Evolutionary conservation across 345 rosid genomes (phyloP).

Genomic region (Ceriops tagal): DNA sequence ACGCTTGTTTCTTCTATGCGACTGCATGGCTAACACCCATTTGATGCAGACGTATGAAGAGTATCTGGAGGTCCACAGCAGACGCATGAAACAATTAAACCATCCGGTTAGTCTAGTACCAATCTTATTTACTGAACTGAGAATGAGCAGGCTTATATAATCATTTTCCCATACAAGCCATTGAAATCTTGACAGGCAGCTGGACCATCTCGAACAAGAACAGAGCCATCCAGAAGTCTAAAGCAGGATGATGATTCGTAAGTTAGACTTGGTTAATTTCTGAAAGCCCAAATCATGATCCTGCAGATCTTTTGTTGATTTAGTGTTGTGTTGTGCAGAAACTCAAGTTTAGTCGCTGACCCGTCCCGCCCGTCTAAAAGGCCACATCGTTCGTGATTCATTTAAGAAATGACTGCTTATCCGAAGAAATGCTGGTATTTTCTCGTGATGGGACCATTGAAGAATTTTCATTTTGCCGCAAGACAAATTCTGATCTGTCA

Average conservation of each 20-base stretch:
- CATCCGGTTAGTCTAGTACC: slow-evolving; percentile 55
- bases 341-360: slow-evolving; percentile 25
- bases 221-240: slow-evolving; percentile 49
- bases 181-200: slow-evolving; percentile 41
- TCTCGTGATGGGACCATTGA: background rate
- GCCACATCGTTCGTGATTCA: slow-evolving; percentile 15
- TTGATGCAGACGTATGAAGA: slow-evolving; percentile 90
- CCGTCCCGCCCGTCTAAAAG: slow-evolving; percentile 38
- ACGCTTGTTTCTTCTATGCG: background rate
- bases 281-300: background rate
- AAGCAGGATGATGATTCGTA: slow-evolving; percentile 52
- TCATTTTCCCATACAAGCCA: background rate
- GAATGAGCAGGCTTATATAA: too few species aligned
- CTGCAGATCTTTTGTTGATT: slow-evolving; percentile 7
- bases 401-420: slow-evolving; percentile 19
- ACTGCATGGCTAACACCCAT: slow-evolving; percentile 18
- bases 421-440: background rate
- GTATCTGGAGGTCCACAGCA: slow-evolving; percentile 76
- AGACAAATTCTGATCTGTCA: slow-evolving; percentile 17
- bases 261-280: slow-evolving; percentile 18
- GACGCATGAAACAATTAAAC: slow-evolving; percentile 55
- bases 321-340: slow-evolving; percentile 31
- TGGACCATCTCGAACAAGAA: slow-evolving; percentile 36
- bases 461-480: background rate
- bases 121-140: too few species aligned